Base-by-base conservation (phyloP, 2,329 filamentous ascomycete genomes). In the Fusarium setosum region DNA sequence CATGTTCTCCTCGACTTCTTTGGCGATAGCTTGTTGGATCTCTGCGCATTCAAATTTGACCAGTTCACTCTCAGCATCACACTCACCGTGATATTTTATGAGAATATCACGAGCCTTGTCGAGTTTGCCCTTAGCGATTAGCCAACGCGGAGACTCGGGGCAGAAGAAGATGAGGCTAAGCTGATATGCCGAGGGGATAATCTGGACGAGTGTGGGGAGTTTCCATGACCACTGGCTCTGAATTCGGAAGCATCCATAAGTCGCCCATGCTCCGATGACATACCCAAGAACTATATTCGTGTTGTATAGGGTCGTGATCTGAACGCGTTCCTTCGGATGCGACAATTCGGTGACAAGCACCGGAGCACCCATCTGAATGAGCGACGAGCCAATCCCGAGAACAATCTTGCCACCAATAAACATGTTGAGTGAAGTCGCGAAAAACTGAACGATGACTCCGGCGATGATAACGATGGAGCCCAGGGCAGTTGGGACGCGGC, bases 61-160 rank as follows among this genome's bases (percentile, higher is more conserved):
- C 6, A 84, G 71, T 48, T 80, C 77, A 2, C 77, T 80, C 3
- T 80, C 73, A 1, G 73, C 64, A 42, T 85, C 77, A 26, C 79
- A 77, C 58, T 85, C 83, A 21, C 81, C 83, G 52, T 87, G 83
- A 37, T 84, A 85, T 55, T 84, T 84, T 66, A 81, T 76, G 1
- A 89, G 70, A 23, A 87, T 82, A 1, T 76, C 75, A 15, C 77
- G 80, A 0, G 86, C 86, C 67, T 87, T 78, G 6, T 85, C 81
- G 2, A 73, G 59, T 20, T 80, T 78, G 29, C 85, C 84, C 61
- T 85, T 80, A 32, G 82, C 80, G 40, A 88, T 79, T 24, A 88
- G 73, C 82, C 83, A 90, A 34, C 88, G 81, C 2, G 88, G 88
- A 1, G 83, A 87, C 63, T 90, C 88, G 0, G 88, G 87, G 6